Base-by-base conservation (phyloP, 768 basidiomycete species). In the Tricholoma saponaceum region DNA sequence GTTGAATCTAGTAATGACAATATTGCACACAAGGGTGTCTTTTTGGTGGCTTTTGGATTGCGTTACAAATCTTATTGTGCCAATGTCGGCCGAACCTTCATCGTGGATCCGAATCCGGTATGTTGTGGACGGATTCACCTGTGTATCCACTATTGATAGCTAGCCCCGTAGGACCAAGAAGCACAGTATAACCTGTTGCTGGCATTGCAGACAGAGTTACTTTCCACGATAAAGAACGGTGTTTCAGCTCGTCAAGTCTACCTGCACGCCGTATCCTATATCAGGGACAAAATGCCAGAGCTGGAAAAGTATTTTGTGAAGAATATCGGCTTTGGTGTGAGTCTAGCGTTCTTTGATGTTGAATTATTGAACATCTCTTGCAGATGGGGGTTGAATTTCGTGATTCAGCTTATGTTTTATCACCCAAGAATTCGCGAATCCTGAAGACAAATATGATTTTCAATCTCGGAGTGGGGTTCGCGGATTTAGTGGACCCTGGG, bases 351-450 rank as follows among this genome's bases (percentile, higher is more conserved):
- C 9, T 33, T 41, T 35, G n/a, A n/a, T 57, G 26, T 54, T 46
- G 30, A 25, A 50, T 54, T 20, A 56, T 41, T 26, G 49, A 30
- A 41, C 18, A 12, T 37, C 14, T 25, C 37, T 18, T 22, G 1
- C 64, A 98, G 95, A 98, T 87, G 70, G 96, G 96, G 5, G 84
- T 98, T 68, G 96, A 99, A 70, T 98, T 95, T 74, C 85, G 95
- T 41, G 96, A 99, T 67, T 84, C 88, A 9, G 77, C 85, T 0
- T 97, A 95, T 69, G 73, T 95, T 12, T 75, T 98, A 35, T 89
- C 88, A 4, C 61, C 85, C 7, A 98, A 96, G 76, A 96, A 92
- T 65, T 74, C 73, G 6, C 85, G 88, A 9, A 74, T 73, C 13
- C 69, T 98, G 51, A 85, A 83, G 66, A 76, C 85, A 54, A 86